Evolutionary conservation across 768 basidiomycete genomes (phyloP).

Genomic region (Candolleomyces efflorescens): DNA sequence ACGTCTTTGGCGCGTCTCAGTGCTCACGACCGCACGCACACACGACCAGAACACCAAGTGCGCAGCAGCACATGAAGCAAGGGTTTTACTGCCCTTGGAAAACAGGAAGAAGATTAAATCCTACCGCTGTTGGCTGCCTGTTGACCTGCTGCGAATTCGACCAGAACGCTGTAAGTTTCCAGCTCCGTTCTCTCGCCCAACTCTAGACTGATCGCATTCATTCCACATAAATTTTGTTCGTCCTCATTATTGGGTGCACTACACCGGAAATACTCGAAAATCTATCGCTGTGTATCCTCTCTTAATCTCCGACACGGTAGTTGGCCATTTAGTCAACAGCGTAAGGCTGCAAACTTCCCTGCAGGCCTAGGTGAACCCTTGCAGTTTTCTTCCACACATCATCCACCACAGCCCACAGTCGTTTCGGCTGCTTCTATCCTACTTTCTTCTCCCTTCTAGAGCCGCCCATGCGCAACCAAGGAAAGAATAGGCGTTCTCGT

Average conservation of each 20-base stretch:
- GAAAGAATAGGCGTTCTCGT: slow-evolving; percentile 49
- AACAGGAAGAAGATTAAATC: neutral
- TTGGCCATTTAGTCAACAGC: slow-evolving; percentile 1
- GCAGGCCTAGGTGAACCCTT: slow-evolving; percentile 23
- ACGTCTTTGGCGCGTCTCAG: slow-evolving; percentile 1
- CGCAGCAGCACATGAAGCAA: slow-evolving; percentile 2
- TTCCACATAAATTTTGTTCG: neutral
- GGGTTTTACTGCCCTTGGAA: neutral
- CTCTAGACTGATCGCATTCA: slow-evolving; percentile 1
- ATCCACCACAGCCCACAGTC: slow-evolving; percentile 13
- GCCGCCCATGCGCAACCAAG: slow-evolving; percentile 39
- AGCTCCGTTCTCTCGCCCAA: neutral
- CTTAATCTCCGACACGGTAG: slow-evolving; percentile 11
- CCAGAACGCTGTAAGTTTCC: slow-evolving; percentile 2
- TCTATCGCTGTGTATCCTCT: slow-evolving; percentile 1
- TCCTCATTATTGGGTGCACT: neutral
- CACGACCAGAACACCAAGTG: neutral
- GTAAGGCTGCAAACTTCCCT: neutral
- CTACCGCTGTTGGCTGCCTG: neutral
- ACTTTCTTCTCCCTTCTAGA: slow-evolving; percentile 17
- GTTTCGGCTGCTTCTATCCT: slow-evolving; percentile 15
- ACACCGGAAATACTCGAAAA: neutral
- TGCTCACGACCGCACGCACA: no score
- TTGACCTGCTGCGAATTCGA: neutral
- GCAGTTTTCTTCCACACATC: slow-evolving; percentile 27